Percentiles rank a stretch among this genome's conserved stretches.
These are phyloP conservation scores for Iberis pinnata DNA, from an alignment of 345 rosid species.

Conservation along the genomic window DNA sequence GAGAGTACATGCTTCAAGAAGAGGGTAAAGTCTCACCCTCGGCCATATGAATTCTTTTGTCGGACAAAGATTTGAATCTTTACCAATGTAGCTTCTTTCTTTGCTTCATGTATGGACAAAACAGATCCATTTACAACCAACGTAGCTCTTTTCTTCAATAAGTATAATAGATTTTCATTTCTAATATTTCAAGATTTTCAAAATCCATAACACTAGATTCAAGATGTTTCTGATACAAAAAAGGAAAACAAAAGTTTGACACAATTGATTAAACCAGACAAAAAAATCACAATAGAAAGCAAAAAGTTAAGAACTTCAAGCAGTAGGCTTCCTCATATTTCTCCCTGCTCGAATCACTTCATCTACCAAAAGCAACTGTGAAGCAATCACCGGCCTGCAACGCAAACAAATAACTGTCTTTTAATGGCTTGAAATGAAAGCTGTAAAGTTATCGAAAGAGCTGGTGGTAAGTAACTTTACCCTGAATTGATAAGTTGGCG, in stretches of 20 bases:
- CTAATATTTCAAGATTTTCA: neutral
- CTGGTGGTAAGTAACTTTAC: constrained; percentile 35
- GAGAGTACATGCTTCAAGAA: constrained; percentile 45
- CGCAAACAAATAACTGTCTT: neutral
- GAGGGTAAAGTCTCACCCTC: constrained; percentile 38
- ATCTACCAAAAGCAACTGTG: constrained; percentile 92
- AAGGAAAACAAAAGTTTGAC: constrained; percentile 3
- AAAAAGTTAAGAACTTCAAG: constrained; percentile 3
- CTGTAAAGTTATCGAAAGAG: neutral
- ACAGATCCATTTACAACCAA: neutral
- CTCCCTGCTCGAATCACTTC: constrained; percentile 99
- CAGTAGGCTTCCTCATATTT: constrained; percentile 93
- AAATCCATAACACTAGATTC: neutral
- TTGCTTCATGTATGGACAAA: constrained; percentile 10
- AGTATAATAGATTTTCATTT: constrained; percentile 3
- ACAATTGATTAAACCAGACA: neutral
- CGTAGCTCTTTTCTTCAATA: neutral
- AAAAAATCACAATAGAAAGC: neutral
- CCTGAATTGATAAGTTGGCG: constrained; percentile 93
- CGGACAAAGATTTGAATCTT: neutral
- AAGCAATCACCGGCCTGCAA: constrained; percentile 89
- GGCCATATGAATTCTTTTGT: constrained; percentile 1
- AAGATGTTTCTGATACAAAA: neutral
- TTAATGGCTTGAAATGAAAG: constrained; percentile 6
- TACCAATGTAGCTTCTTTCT: neutral